Percentiles rank a stretch among this genome's conserved stretches.
These are phyloP conservation scores for Irpex rosettiformis DNA, from an alignment of 1,284 basidiomycete species.

Conservation along the genomic window DNA sequence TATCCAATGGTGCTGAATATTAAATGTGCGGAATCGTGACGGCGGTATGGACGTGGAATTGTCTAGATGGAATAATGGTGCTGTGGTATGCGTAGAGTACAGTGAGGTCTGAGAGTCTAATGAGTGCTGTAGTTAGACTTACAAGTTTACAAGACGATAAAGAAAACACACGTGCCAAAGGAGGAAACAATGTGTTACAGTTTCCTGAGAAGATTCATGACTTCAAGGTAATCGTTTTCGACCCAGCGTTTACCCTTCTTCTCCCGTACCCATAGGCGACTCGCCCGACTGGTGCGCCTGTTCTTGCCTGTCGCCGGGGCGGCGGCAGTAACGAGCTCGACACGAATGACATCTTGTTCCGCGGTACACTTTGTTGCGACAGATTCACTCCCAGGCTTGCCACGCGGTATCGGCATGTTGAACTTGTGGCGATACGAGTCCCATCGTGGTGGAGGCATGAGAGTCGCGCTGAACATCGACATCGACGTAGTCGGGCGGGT, in stretches of 20 bases:
- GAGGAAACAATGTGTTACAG: constrained; percentile 4
- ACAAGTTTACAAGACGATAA: neutral
- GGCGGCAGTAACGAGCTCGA: constrained; percentile 7
- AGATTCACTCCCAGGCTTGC: too few species aligned
- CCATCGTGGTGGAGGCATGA: neutral
- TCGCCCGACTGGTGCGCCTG: constrained; percentile 4
- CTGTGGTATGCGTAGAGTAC: too few species aligned
- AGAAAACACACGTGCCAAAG: neutral
- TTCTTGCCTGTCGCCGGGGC: neutral
- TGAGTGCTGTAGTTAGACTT: neutral
- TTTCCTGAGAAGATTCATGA: constrained; percentile 12
- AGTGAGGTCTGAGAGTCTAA: neutral
- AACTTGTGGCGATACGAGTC: neutral
- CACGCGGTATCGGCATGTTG: neutral
- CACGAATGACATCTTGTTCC: constrained; percentile 6
- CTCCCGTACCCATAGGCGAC: constrained; percentile 16
- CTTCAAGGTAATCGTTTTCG: constrained; percentile 14
- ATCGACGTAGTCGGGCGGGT: neutral
- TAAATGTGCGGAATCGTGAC: neutral
- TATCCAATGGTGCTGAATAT: neutral
- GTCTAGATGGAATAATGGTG: too few species aligned
- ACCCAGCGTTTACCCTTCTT: constrained; percentile 17
- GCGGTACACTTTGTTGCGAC: too few species aligned
- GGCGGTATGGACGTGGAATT: neutral
- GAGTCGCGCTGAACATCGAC: neutral